Conservation (phyloP, 495 filamentous ascomycete genomes). For the Neurospora sp. region DNA sequence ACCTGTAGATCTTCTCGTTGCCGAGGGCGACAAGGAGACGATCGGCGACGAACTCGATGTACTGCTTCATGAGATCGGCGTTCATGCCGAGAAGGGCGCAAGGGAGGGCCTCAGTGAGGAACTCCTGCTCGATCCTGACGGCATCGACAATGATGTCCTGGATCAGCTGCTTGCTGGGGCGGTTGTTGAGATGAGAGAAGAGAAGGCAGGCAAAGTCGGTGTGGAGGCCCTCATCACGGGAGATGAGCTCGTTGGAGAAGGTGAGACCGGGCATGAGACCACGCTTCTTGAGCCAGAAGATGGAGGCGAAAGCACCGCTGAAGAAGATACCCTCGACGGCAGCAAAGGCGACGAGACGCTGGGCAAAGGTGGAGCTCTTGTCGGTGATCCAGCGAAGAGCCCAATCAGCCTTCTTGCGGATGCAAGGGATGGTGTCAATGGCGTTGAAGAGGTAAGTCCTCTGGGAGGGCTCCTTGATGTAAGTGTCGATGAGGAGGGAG, state of each 20-base stretch:
- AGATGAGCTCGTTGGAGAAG: constrained; percentile 99
- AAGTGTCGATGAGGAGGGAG: constrained; percentile 97
- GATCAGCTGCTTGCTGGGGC: constrained; percentile 70
- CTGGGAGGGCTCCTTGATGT: constrained; percentile 98
- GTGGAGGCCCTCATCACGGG: constrained; percentile 97
- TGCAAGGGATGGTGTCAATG: constrained; percentile 92
- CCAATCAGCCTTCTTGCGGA: constrained; percentile 97
- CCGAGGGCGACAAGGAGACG: constrained; percentile 85
- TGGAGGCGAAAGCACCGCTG: constrained; percentile 96
- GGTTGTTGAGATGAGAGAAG: constrained; percentile 89
- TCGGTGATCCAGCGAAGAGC: constrained; percentile 91
- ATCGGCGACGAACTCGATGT: constrained; percentile 99
- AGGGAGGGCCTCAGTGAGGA: constrained; percentile 90
- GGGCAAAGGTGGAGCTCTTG: constrained; percentile 83
- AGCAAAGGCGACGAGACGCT: constrained; percentile 92
- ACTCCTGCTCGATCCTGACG: constrained; percentile 92
- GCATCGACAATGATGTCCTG: constrained; percentile 87
- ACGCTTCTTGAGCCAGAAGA: constrained; percentile 99
- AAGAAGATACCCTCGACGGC: constrained; percentile 99
- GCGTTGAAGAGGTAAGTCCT: constrained; percentile 93
- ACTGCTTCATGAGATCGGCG: constrained; percentile 93
- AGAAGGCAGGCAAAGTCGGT: constrained; percentile 97
- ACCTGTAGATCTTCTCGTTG: constrained; percentile 86
- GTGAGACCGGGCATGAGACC: constrained; percentile 97
- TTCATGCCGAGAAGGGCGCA: constrained; percentile 95